phyloP scores from a whole-genome alignment of 345 rosid species.

The Acer saccharum region DNA sequence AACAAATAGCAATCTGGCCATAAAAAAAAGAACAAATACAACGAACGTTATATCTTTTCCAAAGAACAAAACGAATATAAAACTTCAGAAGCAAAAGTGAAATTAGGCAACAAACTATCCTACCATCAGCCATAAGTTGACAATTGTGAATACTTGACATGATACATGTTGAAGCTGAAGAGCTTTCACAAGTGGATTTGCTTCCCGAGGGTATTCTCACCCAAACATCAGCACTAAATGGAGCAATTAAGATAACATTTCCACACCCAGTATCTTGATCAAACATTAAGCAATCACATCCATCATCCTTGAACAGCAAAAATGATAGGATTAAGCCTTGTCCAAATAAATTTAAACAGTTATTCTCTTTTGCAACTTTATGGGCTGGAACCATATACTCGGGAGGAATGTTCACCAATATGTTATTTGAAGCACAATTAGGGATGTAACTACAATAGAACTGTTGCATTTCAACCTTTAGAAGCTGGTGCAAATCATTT shows the following conservation, averaged over 20 bases:
- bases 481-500: slow-evolving; percentile 44
- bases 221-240: slow-evolving; percentile 73
- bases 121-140: slow-evolving; percentile 73
- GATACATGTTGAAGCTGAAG: slow-evolving; percentile 46
- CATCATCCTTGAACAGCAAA: slow-evolving; percentile 46
- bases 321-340: slow-evolving; percentile 57
- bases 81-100: background rate
- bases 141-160: slow-evolving; percentile 65
- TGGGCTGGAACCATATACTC: slow-evolving; percentile 51
- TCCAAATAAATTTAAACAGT: slow-evolving; percentile 71
- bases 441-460: slow-evolving; percentile 48
- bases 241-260: slow-evolving; percentile 49
- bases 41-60: slow-evolving; percentile 2
- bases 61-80: slow-evolving; percentile 15
- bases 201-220: slow-evolving; percentile 65
- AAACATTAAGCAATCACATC: slow-evolving; percentile 25
- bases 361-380: slow-evolving; percentile 42
- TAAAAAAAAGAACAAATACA: slow-evolving; percentile 20
- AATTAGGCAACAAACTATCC: slow-evolving; percentile 23
- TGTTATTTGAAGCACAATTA: slow-evolving; percentile 41
- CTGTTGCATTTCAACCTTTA: slow-evolving; percentile 61
- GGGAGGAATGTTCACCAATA: slow-evolving; percentile 54
- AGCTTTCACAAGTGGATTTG: slow-evolving; percentile 27
- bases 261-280: slow-evolving; percentile 31
- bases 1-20: slow-evolving; percentile 54